Conservation (phyloP, 805 yeast genomes). For the Spathaspora boniae region DNA sequence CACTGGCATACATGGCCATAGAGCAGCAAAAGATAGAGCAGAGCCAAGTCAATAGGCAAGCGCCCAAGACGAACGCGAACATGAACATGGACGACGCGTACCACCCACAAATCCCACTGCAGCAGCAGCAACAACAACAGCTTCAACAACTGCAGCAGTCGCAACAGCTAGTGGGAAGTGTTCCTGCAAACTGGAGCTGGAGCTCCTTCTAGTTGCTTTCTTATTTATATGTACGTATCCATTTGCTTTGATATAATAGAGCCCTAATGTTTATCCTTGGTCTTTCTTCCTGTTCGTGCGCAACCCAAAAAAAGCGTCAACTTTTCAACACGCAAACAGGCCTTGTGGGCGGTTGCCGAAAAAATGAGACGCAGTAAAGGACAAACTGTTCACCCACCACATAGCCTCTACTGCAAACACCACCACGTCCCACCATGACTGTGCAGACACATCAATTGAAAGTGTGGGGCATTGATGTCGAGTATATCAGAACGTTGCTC, state of each 20-base stretch:
- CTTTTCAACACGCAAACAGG: too few species aligned
- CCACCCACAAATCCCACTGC: slow-evolving; percentile 3
- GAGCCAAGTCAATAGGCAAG: slow-evolving; percentile 4
- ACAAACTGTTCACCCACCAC: too few species aligned
- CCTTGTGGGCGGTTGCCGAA: too few species aligned
- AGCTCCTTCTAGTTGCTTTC: slow-evolving; percentile 50
- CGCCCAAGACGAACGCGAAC: background rate
- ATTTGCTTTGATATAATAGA: background rate
- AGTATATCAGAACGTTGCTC: slow-evolving; percentile 45
- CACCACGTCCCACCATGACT: too few species aligned
- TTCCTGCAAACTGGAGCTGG: slow-evolving; percentile 82
- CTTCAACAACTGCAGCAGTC: background rate
- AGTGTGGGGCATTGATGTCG: slow-evolving; percentile 30
- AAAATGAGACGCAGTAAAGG: too few species aligned
- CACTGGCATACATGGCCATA: too few species aligned
- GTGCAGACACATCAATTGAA: slow-evolving; percentile 22
- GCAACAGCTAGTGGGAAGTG: slow-evolving; percentile 38
- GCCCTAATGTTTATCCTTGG: too few species aligned
- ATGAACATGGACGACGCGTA: background rate
- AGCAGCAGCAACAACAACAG: slow-evolving; percentile 4
- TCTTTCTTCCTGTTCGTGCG: too few species aligned
- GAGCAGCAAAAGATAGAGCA: too few species aligned
- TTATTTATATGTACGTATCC: background rate
- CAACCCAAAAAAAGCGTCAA: background rate
- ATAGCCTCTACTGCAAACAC: too few species aligned